Percentiles rank a stretch among this genome's conserved stretches.
phyloP scores from a whole-genome alignment of 371 early-diverging fungal genomes.

The Parasitella parasitica region DNA sequence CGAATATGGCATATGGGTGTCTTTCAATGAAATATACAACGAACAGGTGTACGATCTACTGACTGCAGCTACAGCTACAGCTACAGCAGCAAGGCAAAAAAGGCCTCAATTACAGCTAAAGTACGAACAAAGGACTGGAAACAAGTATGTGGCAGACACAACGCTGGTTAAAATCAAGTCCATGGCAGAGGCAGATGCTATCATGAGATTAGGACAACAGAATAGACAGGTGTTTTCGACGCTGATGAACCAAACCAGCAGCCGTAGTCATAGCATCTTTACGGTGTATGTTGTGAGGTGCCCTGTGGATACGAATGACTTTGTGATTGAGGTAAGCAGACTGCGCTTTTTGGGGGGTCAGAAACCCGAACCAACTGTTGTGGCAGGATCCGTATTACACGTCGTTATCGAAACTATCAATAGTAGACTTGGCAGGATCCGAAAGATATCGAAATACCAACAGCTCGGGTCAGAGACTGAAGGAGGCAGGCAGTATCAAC shows the following conservation, averaged over 20 bases:
- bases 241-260: constrained; percentile 59
- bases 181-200: constrained; percentile 58
- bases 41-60: constrained; percentile 84
- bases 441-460: constrained; percentile 87
- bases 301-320: constrained; percentile 47
- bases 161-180: constrained; percentile 57
- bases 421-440: constrained; percentile 97
- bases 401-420: constrained; percentile 58
- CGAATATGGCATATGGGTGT: constrained; percentile 71
- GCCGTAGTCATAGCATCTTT: constrained; percentile 75
- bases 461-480: constrained; percentile 83
- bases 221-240: constrained; percentile 67
- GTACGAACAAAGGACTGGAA: constrained; percentile 53
- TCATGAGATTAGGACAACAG: constrained; percentile 59
- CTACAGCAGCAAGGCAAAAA: constrained; percentile 23
- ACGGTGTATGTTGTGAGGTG: constrained; percentile 64
- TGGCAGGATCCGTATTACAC: constrained; percentile 44
- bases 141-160: constrained; percentile 56
- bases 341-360: neutral
- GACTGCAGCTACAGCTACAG: constrained; percentile 10
- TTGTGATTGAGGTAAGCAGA: constrained; percentile 45
- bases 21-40: constrained; percentile 82
- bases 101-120: constrained; percentile 55
- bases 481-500: constrained; percentile 95
- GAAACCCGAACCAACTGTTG: neutral